These are phyloP conservation scores for Arctostaphylos glauca DNA, from an alignment of 148 eudicot genomes.

Conservation along the genomic window DNA sequence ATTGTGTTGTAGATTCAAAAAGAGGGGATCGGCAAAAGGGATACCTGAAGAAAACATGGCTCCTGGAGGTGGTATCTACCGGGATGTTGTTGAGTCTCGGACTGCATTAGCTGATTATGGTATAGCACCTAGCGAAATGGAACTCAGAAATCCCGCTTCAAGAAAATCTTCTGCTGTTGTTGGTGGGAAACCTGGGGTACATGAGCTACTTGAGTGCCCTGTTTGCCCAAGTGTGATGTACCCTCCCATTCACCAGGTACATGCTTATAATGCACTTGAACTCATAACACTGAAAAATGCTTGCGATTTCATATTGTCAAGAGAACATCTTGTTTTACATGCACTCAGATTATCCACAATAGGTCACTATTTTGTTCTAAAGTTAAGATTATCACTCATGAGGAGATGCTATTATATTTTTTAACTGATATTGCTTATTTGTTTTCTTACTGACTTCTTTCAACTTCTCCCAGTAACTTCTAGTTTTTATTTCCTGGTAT, in stretches of 20 bases:
- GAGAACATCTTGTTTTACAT: not conserved
- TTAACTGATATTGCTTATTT: not conserved
- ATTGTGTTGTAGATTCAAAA: slow-evolving; percentile 7
- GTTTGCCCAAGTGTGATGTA: slow-evolving; percentile 57
- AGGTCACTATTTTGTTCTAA: no score
- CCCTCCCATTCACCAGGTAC: slow-evolving; percentile 68
- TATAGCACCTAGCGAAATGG: slow-evolving; percentile 32
- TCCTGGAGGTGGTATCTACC: slow-evolving; percentile 38
- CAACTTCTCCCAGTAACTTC: not conserved
- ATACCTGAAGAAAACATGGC: slow-evolving; percentile 35
- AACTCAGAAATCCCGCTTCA: slow-evolving; percentile 28
- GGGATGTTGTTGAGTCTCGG: slow-evolving; percentile 35
- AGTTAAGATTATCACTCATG: not conserved
- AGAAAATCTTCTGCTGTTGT: slow-evolving; percentile 25
- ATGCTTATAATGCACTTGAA: slow-evolving; percentile 7
- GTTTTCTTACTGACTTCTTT: not conserved
- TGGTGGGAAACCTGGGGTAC: slow-evolving; percentile 37
- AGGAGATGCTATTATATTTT: not conserved
- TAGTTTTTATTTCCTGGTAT: not conserved
- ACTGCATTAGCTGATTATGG: slow-evolving; percentile 34
- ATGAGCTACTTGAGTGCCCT: slow-evolving; percentile 68
- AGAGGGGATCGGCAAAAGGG: slow-evolving; percentile 5
- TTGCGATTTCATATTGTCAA: not conserved
- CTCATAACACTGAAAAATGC: not conserved
- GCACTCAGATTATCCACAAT: no score